Evolutionary conservation across 345 rosid species (phyloP), one percentile per base, ranked within the genome.

Genomic region (Salix caprea): DNA sequence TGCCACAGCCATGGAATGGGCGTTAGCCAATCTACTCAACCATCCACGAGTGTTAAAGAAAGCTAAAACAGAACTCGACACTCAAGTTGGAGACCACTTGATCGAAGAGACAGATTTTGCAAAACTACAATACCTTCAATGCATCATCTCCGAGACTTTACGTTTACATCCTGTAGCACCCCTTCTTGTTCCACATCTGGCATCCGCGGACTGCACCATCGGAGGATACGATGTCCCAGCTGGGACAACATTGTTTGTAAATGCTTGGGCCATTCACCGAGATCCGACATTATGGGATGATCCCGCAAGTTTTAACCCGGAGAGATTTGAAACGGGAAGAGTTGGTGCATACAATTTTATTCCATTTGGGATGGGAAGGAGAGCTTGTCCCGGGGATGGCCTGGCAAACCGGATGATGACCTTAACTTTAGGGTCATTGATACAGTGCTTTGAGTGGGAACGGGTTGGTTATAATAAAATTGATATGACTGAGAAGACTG

Each of bases 361-460:
- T 56, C 81, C 80, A 1, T 79, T 82, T 26, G 85, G 78, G 69
- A 5, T 79, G 32, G 68, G 68, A 30, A 65, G 68, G 34, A 65
- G 68, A 65, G 68, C 68, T 26, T 65, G 68, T 65, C 68, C 79
- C 0, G 61, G 82, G 1, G 71, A 66, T 1, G 52, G 61, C 13
- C 32, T 79, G 13, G 81, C 79, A 2, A 80, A 79, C 5, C 65
- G 76, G 5, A n/a, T 77, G 23, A 23, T 80, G 70, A 72, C 46
- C 13, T 39, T 74, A 30, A 67, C 74, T 4, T 28, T 83, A 24
- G 86, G 78, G 6, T 44, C 78, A 0, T 24, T 83, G 76, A 80
- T 80, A 66, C 77, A 80, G 23, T 76, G 76, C 78, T 82, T 79
- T 36, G 78, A 79, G 0, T 76, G 44, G 44, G 44, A 40, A 40